A percentile compares a stretch with the other conserved stretches of the same genome.
Conservation (phyloP, 495 filamentous ascomycete species). For the Bacidia gigantensis region DNA sequence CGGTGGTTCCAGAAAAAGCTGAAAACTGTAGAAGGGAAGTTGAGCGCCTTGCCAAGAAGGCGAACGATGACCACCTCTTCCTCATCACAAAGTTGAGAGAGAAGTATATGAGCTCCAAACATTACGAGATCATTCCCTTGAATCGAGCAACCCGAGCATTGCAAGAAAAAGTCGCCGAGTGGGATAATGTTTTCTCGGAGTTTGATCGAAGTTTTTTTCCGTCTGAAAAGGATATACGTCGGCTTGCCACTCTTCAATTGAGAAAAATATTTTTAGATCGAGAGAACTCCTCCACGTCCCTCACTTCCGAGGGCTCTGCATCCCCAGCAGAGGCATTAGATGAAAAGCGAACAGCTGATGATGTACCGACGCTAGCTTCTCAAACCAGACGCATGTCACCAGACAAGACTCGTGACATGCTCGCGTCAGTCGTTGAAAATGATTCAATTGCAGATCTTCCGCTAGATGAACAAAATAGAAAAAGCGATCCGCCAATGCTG, state of each 20-base stretch:
- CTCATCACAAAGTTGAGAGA: conserved; percentile 68
- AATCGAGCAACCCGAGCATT: conserved; percentile 77
- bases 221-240: conserved; percentile 91
- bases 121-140: conserved; percentile 90
- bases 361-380: conserved; percentile 21
- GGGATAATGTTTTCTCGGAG: conserved; percentile 77
- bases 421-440: conserved; percentile 58
- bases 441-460: background rate
- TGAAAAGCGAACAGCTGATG: conserved; percentile 30
- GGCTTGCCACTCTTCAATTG: conserved; percentile 79
- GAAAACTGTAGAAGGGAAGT: conserved; percentile 72
- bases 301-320: conserved; percentile 39
- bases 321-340: conserved; percentile 30
- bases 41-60: conserved; percentile 56
- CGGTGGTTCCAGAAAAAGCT: conserved; percentile 69
- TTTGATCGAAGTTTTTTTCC: conserved; percentile 93
- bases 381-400: conserved; percentile 41
- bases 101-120: conserved; percentile 81
- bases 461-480: background rate
- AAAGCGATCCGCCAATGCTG: background rate
- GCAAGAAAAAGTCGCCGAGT: conserved; percentile 84
- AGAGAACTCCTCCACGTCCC: conserved; percentile 58
- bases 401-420: conserved; percentile 52
- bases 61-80: conserved; percentile 62
- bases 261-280: conserved; percentile 88